Percentiles rank a stretch among this genome's conserved stretches.
Evolutionary conservation across 768 basidiomycete species (phyloP).

Genomic region (Mycena pura): DNA sequence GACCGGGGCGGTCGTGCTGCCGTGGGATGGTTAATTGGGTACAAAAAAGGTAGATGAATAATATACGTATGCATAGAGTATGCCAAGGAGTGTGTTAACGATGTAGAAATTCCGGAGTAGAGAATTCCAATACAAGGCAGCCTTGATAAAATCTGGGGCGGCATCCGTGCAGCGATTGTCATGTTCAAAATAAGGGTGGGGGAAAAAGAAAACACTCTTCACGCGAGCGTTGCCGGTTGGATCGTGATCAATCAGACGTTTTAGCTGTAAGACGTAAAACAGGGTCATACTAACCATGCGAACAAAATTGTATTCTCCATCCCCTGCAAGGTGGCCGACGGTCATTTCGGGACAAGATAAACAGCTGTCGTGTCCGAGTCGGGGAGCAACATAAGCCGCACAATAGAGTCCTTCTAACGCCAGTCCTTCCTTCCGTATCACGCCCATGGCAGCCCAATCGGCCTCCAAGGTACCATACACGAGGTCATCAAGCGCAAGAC

Average conservation of each 20-base stretch:
- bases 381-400: not conserved
- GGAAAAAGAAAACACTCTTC: not conserved
- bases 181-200: not conserved
- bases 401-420: slow-evolving; percentile 4
- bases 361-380: not conserved
- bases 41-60: not conserved
- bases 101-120: slow-evolving; percentile 1
- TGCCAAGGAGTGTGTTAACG: not conserved
- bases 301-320: not conserved
- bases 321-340: not conserved
- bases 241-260: slow-evolving; percentile 2
- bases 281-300: not conserved
- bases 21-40: not conserved
- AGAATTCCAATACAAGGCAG: not conserved
- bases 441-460: not conserved
- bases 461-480: not conserved
- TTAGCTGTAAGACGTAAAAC: not conserved
- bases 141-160: not conserved
- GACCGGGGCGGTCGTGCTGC: not conserved
- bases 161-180: not conserved
- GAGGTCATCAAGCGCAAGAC: not conserved
- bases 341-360: slow-evolving; percentile 1
- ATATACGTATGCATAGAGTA: not conserved
- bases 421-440: not conserved
- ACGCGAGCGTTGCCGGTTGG: not conserved